Conservation (phyloP, 441 rosid genomes). For the Mallotus japonicus region DNA sequence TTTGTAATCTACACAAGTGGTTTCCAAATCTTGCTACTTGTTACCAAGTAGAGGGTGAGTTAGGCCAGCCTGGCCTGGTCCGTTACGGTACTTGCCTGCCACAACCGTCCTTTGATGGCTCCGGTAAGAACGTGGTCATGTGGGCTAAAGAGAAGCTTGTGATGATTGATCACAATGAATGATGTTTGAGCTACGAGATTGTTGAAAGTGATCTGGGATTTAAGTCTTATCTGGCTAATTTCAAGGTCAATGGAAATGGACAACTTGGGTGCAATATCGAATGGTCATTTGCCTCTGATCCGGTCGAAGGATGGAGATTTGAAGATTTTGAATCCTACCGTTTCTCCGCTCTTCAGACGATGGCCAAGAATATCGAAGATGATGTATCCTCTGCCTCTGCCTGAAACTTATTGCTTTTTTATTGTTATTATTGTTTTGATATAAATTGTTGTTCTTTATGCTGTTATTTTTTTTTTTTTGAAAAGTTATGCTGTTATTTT, state of each 20-base stretch:
- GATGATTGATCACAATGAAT: conserved; percentile 36
- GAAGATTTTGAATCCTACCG: conserved; percentile 38
- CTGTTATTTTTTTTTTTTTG: too few relatives aligned
- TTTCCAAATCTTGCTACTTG: conserved; percentile 43
- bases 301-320: conserved; percentile 43
- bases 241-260: conserved; percentile 21
- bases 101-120: background rate
- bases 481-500: too few relatives aligned
- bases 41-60: conserved; percentile 42
- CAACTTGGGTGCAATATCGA: conserved; percentile 43
- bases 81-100: conserved; percentile 38
- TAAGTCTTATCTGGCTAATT: conserved; percentile 42
- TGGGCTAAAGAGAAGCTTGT: conserved; percentile 60
- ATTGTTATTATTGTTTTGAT: background rate
- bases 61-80: conserved; percentile 48
- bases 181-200: conserved; percentile 53
- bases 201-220: conserved; percentile 53
- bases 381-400: background rate
- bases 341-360: conserved; percentile 31
- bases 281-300: conserved; percentile 59
- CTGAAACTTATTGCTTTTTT: background rate
- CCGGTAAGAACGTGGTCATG: conserved; percentile 8
- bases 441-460: too few relatives aligned
- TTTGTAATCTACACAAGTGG: conserved; percentile 49
- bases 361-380: conserved; percentile 39